These are phyloP conservation scores for Metarhizium anisopliae DNA, from an alignment of 2,329 filamentous ascomycete genomes.

Conservation along the genomic window DNA sequence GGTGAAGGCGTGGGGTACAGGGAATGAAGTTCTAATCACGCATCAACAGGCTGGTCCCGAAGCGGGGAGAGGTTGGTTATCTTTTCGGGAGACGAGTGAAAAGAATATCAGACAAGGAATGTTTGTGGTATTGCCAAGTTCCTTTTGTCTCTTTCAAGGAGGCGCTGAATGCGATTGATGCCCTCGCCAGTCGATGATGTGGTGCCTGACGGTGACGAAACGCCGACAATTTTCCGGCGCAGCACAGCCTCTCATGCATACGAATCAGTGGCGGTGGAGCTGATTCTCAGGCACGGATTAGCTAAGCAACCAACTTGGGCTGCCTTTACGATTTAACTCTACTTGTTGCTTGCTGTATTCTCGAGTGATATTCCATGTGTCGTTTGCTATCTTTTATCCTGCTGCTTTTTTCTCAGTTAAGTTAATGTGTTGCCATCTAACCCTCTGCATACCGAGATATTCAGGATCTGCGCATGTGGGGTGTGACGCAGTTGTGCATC, in stretches of 20 bases:
- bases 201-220: constrained; percentile 26
- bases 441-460: too few relatives aligned
- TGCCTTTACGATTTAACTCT: too few relatives aligned
- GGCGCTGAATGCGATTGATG: constrained; percentile 11
- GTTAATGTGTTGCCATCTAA: too few relatives aligned
- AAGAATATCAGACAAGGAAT: background rate
- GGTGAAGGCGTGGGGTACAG: background rate
- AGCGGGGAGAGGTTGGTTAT: constrained; percentile 12
- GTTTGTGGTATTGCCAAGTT: background rate
- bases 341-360: too few relatives aligned
- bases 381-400: too few relatives aligned
- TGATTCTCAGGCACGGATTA: constrained; percentile 3
- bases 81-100: background rate
- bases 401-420: too few relatives aligned
- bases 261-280: constrained; percentile 13
- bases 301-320: too few relatives aligned
- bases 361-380: too few relatives aligned
- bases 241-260: constrained; percentile 19
- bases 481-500: too few relatives aligned
- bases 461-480: too few relatives aligned
- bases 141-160: background rate
- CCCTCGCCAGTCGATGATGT: constrained; percentile 8
- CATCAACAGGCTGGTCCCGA: constrained; percentile 15
- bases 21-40: background rate
- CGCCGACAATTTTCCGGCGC: constrained; percentile 26